Evolutionary conservation across 2,329 filamentous ascomycete species (phyloP).

Genomic region (Pseudogymnoascus sp.): DNA sequence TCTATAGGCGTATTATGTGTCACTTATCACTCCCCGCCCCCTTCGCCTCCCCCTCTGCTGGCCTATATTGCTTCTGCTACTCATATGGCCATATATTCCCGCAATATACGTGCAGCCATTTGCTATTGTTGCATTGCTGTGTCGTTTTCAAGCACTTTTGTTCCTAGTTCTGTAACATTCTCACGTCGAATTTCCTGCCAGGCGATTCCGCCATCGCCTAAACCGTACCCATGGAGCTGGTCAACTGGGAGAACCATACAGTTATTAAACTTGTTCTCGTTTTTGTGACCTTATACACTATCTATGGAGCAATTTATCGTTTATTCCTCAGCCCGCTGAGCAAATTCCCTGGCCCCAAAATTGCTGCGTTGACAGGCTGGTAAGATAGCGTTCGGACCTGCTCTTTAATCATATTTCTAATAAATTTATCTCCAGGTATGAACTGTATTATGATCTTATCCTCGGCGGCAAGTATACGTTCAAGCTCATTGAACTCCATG

Average conservation of each 20-base stretch:
- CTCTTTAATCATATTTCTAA: not conserved
- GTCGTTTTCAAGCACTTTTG: not conserved
- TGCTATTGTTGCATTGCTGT: not conserved
- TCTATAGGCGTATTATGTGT: not conserved
- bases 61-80: not conserved
- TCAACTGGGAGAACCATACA: not conserved
- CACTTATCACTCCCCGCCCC: not conserved
- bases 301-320: slow-evolving; percentile 11
- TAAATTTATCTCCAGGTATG: slow-evolving; percentile 1
- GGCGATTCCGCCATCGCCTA: not conserved
- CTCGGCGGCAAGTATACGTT: slow-evolving; percentile 35
- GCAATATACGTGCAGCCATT: not conserved
- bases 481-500: slow-evolving; percentile 35
- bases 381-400: not conserved
- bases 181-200: not conserved
- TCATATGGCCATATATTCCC: not conserved
- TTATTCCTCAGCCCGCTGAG: slow-evolving; percentile 23
- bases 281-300: not conserved
- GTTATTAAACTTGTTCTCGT: not conserved
- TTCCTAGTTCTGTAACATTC: not conserved
- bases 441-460: slow-evolving; percentile 36
- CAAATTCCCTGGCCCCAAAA: slow-evolving; percentile 21
- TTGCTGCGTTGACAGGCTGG: slow-evolving; percentile 20
- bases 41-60: not conserved
- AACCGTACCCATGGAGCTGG: not conserved